Evolutionary conservation across 176 grass and related monocot genomes (phyloP).

Genomic region (Aegilops speltoides): DNA sequence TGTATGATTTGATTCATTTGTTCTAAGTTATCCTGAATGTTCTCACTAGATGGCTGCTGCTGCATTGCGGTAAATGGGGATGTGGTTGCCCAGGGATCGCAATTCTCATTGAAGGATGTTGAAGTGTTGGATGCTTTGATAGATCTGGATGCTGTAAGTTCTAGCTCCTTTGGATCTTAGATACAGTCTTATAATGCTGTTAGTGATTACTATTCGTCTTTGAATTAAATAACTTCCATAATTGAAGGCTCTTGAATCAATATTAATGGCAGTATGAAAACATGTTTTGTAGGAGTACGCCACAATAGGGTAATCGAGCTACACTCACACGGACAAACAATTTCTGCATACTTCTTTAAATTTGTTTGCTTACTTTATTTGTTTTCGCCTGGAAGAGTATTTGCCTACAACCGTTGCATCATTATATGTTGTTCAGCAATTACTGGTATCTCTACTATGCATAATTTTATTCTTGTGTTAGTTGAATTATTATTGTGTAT

Average conservation of each 20-base stretch:
- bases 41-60: constrained; percentile 80
- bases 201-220: neutral
- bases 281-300: neutral
- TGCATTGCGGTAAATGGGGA: constrained; percentile 92
- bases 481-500: constrained; percentile 13
- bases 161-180: neutral
- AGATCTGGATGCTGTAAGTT: constrained; percentile 91
- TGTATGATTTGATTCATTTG: constrained; percentile 14
- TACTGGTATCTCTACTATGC: neutral
- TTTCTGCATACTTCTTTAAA: neutral
- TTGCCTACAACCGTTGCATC: neutral
- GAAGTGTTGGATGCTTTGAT: constrained; percentile 87
- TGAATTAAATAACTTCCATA: neutral
- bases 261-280: neutral
- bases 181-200: neutral
- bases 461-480: constrained; percentile 6
- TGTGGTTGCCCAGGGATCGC: constrained; percentile 90
- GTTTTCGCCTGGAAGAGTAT: neutral
- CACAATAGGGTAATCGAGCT: neutral
- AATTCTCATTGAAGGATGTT: constrained; percentile 96
- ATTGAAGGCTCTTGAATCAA: neutral
- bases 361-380: neutral
- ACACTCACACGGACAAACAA: neutral
- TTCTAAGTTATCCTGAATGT: neutral
- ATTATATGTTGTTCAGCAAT: neutral